These are phyloP conservation scores for Scedosporium dehoogii DNA, from an alignment of 2,329 filamentous ascomycete genomes.

Conservation along the genomic window DNA sequence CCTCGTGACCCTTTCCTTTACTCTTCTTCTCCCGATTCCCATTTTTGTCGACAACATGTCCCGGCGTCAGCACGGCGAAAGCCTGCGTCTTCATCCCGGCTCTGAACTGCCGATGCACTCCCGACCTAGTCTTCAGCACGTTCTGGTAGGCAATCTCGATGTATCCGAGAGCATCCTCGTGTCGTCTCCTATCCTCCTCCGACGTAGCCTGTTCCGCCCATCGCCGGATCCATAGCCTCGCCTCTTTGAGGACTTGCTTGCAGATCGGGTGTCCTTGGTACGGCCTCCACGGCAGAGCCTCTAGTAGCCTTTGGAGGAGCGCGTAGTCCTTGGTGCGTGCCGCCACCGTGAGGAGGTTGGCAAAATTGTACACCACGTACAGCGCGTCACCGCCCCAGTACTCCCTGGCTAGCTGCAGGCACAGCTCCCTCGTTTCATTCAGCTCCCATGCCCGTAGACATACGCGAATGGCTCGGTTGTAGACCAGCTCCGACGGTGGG, in stretches of 20 bases:
- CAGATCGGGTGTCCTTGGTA: constrained; percentile 4
- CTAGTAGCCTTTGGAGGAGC: constrained; percentile 2
- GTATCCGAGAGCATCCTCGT: constrained; percentile 1
- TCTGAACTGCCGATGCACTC: background rate
- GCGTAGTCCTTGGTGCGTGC: background rate
- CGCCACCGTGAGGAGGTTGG: constrained; percentile 2
- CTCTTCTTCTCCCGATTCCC: background rate
- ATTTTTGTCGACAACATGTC: background rate
- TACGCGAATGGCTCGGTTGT: constrained; percentile 3
- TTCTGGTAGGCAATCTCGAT: constrained; percentile 3
- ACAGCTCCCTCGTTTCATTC: background rate
- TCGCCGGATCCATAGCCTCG: background rate
- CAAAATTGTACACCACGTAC: background rate
- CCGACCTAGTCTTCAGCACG: background rate
- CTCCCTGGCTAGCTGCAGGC: background rate
- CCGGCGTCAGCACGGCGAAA: background rate
- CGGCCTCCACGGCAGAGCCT: background rate
- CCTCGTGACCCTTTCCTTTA: background rate
- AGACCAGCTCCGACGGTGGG: constrained; percentile 3
- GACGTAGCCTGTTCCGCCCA: background rate
- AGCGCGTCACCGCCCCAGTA: background rate
- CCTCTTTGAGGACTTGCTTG: background rate
- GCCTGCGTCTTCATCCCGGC: background rate
- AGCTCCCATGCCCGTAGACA: background rate
- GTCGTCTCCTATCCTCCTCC: background rate